Percentiles rank a stretch among this genome's conserved stretches.
These are phyloP conservation scores for Eucalyptus regnans DNA, from an alignment of 345 rosid genomes.

Conservation along the genomic window DNA sequence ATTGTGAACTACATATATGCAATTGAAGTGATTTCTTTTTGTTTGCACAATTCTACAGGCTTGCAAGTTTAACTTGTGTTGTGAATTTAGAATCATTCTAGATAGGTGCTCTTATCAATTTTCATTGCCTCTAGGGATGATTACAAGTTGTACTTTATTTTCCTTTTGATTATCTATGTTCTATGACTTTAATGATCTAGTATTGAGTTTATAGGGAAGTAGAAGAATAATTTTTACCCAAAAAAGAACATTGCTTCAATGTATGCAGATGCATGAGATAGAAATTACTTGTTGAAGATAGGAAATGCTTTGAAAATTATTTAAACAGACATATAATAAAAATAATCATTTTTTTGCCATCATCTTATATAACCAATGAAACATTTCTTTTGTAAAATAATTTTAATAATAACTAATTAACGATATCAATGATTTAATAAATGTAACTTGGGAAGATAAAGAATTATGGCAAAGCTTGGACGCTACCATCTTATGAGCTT, in stretches of 20 bases:
- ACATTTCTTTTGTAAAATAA: neutral
- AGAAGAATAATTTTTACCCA: neutral
- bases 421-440: too few species aligned
- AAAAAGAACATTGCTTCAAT: neutral
- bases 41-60: fast-evolving
- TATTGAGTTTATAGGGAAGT: neutral
- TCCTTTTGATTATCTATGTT: neutral
- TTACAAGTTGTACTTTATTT: neutral
- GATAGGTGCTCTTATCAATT: fast-evolving
- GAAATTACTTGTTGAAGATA: neutral
- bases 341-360: neutral
- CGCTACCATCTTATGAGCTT: too few species aligned
- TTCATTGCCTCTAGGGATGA: neutral
- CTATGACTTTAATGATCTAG: neutral
- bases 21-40: too few species aligned
- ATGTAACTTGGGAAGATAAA: too few species aligned
- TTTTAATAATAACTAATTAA: neutral
- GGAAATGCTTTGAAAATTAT: neutral
- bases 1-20: too few species aligned
- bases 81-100: neutral
- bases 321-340: neutral
- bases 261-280: neutral
- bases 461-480: too few species aligned
- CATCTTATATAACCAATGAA: neutral
- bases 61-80: too few species aligned